These are phyloP conservation scores for Daedaleopsis sinensis DNA, from an alignment of 768 basidiomycete species.

Conservation along the genomic window DNA sequence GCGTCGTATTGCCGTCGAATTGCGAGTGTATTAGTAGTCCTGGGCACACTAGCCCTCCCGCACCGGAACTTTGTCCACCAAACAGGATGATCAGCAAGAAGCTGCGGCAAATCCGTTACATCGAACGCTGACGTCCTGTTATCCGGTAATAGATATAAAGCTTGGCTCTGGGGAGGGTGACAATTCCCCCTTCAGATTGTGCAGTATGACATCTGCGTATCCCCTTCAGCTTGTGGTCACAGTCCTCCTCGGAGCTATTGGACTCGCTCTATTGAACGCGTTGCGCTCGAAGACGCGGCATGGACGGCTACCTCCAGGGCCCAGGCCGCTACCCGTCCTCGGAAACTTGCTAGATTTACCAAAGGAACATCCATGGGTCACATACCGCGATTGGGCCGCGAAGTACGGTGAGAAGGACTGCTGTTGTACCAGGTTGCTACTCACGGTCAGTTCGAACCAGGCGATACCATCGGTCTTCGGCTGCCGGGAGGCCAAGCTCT, in stretches of 20 bases:
- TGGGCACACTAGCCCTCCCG: too few relatives aligned
- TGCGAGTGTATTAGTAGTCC: too few relatives aligned
- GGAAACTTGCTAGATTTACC: not conserved
- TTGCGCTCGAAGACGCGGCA: not conserved
- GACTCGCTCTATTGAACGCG: not conserved
- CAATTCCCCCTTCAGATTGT: not conserved
- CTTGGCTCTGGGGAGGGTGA: not conserved
- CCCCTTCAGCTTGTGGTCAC: not conserved
- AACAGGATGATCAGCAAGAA: too few relatives aligned
- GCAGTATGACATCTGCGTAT: not conserved
- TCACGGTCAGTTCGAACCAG: not conserved
- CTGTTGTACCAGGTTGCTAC: too few relatives aligned
- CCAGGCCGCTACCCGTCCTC: not conserved
- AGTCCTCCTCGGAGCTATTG: not conserved
- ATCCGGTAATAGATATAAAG: not conserved
- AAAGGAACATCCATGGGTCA: not conserved
- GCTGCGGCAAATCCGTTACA: too few relatives aligned
- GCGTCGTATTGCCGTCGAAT: too few relatives aligned
- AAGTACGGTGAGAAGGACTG: not conserved
- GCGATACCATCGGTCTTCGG: slow-evolving; percentile 22
- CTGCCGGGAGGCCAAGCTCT: slow-evolving; percentile 17
- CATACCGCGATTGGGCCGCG: not conserved
- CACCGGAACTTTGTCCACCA: too few relatives aligned
- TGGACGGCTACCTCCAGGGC: not conserved
- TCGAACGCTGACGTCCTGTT: not conserved